These are phyloP conservation scores for Starmerella khaoyaiensis DNA, from an alignment of 805 yeast genomes.

Conservation along the genomic window DNA sequence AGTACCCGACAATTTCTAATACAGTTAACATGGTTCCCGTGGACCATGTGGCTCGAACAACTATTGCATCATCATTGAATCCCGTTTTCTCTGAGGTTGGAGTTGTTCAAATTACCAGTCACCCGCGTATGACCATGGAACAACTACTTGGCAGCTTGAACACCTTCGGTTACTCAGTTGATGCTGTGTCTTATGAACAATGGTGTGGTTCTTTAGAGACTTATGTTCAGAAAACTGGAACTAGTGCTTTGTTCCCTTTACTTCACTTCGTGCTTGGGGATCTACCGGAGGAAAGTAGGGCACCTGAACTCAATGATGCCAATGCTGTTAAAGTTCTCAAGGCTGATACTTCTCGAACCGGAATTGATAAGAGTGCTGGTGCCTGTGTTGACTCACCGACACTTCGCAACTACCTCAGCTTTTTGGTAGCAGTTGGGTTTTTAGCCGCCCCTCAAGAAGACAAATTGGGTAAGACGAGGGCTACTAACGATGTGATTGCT, in stretches of 20 bases:
- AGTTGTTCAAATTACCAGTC: conserved; percentile 95
- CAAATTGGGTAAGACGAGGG: conserved; percentile 28
- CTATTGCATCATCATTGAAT: conserved; percentile 66
- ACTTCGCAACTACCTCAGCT: conserved; percentile 66
- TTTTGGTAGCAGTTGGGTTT: conserved; percentile 68
- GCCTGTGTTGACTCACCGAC: conserved; percentile 57
- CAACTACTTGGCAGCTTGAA: conserved; percentile 56
- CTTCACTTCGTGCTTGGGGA: conserved; percentile 89
- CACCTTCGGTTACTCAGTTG: conserved; percentile 59
- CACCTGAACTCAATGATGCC: conserved; percentile 85
- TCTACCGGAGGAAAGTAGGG: conserved; percentile 79
- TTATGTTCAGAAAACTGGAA: conserved; percentile 62
- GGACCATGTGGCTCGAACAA: conserved; percentile 91
- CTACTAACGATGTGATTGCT: conserved; percentile 33
- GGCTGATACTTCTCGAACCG: conserved; percentile 49
- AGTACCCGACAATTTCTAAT: conserved; percentile 73
- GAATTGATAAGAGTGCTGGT: conserved; percentile 55
- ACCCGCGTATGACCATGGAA: conserved; percentile 76
- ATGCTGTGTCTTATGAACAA: conserved; percentile 48
- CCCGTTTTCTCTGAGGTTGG: conserved; percentile 41
- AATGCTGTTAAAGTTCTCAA: conserved; percentile 64
- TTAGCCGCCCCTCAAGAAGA: conserved; percentile 49
- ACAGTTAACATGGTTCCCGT: conserved; percentile 94
- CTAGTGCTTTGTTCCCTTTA: conserved; percentile 82
- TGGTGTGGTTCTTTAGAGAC: conserved; percentile 73